Evolutionary conservation across 129 eudicot genomes (phyloP), one percentile per base, ranked within the genome.

Genomic region (Pseudognaphalium luteoalbum): DNA sequence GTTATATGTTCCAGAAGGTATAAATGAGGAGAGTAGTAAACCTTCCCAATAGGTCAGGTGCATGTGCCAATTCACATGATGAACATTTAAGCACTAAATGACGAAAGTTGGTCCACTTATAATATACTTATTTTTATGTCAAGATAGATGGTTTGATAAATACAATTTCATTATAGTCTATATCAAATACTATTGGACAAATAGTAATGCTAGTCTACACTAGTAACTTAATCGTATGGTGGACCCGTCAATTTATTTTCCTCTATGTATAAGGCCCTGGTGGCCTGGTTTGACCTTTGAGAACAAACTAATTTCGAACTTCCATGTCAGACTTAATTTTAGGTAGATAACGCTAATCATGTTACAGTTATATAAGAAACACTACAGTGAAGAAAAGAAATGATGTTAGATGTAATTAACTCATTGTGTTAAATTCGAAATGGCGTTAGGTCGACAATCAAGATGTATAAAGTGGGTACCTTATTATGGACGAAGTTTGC

Each of bases 1-100:
- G 67, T 25, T 57, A 77, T 37, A 56, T n/a, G 56, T 57, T 54
- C 42, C 63, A 52, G 35, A 65, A 76, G 54, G 51, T 50, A 9
- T 64, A 75, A 28, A 63, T 22, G 72, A 62, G 17, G 56, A 34
- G 57, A 29, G 41, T 52, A 22, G 19, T 16, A 67, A 64, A 67
- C 68, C 7, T 57, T 47, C 65, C 54, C 33, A 39, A 3, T 56
- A 34, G 47, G 74, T 56, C 78, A 61, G 61, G 34, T 68, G 70
- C 76, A 69, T 77, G 81, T 77, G 75, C 47, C 34, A 68, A 77
- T 67, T 16, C 76, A 77, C 69, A 44, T 68, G 70, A 17, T 68
- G 42, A 41, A 69, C 70, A 77, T 77, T 41, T 41, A 77, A 68
- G 41, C 14, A 35, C 72, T 0, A 64, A 22, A 75, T 47, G 72